Base-by-base conservation (phyloP, 2,329 filamentous ascomycete species). In the Capronia epimyces region DNA sequence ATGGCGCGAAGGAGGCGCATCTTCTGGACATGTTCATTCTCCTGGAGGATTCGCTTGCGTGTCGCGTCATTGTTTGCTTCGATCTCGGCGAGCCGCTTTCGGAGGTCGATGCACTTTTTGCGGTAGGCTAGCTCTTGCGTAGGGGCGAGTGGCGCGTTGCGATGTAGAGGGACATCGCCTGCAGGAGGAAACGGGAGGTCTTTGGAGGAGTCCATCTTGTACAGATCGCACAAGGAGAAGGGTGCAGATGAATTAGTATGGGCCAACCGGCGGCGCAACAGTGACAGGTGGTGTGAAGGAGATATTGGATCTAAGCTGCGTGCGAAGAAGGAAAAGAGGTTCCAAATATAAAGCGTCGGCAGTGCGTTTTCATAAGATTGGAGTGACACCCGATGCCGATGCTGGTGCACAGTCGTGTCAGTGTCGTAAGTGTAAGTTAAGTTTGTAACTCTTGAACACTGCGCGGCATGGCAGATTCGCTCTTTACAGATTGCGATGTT, bases 121-220 rank as follows among this genome's bases (percentile, higher is more conserved):
- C 93, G 89, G 71, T 97, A 98, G 44, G 91, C 90, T 67, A 91
- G 86, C 71, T 98, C 91, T 57, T 97, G 89, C 13, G 89, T 95
- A 13, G 93, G 91, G 16, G 91, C 89, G 50, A 83, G 78, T 10
- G 75, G 66, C 53, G 66, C 57, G 60, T 57, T 62, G 18, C 53
- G 53, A 36, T 61, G 60, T 4, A 59, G 47, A 36, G 52, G 54
- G 5, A 55, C 45, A 5, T 61, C 57, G 24, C 37, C 41, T n/a
- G 53, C 46, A n/a, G 59, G 56, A 25, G 58, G 47, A 21, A 61
- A 59, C n/a, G 52, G 45, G n/a, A 54, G 46, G 15, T 56, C 53
- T 52, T 60, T 59, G 21, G 54, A 46, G 25, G 49, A 43, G 20
- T 61, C 59, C 59, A 61, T 61, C 12, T 34, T 49, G 34, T 29